Conservation (phyloP, 768 basidiomycete species). For the Russula foetens region DNA sequence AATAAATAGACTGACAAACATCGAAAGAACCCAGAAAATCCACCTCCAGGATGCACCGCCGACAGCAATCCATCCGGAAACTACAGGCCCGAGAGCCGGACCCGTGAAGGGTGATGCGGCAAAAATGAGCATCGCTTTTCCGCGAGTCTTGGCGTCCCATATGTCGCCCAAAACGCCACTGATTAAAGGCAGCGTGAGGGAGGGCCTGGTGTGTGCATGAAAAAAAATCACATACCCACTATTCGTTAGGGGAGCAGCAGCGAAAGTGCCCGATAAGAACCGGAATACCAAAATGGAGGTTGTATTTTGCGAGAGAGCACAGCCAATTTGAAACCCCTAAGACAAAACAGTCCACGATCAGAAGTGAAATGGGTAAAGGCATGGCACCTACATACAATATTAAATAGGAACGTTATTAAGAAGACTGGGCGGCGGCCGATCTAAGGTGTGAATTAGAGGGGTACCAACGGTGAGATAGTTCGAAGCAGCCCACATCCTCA, state of each 20-base stretch:
- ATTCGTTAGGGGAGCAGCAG: constrained; percentile 61
- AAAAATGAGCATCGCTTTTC: constrained; percentile 59
- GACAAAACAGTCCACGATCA: not conserved
- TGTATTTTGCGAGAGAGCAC: constrained; percentile 53
- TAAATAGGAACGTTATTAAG: constrained; percentile 46
- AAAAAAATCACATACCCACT: constrained; percentile 41
- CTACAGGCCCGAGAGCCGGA: constrained; percentile 35
- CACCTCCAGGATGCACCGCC: constrained; percentile 44
- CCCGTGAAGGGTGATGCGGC: constrained; percentile 61
- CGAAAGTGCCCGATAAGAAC: constrained; percentile 63
- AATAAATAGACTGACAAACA: constrained; percentile 37
- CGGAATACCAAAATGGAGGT: constrained; percentile 59
- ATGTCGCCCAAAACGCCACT: constrained; percentile 50
- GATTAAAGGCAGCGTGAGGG: not conserved
- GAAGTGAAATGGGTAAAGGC: not conserved
- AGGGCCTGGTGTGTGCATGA: not conserved
- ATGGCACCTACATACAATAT: constrained; percentile 32
- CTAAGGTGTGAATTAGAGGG: not conserved
- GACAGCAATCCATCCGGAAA: constrained; percentile 33
- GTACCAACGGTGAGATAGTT: not conserved
- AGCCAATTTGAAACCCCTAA: constrained; percentile 54
- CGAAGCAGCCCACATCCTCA: constrained; percentile 27
- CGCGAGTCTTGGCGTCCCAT: constrained; percentile 54
- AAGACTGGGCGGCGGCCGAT: constrained; percentile 52
- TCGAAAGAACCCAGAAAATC: constrained; percentile 57